These are phyloP conservation scores for Protomyces macrosporus DNA, from an alignment of 1,139 yeast genomes.

Conservation along the genomic window DNA sequence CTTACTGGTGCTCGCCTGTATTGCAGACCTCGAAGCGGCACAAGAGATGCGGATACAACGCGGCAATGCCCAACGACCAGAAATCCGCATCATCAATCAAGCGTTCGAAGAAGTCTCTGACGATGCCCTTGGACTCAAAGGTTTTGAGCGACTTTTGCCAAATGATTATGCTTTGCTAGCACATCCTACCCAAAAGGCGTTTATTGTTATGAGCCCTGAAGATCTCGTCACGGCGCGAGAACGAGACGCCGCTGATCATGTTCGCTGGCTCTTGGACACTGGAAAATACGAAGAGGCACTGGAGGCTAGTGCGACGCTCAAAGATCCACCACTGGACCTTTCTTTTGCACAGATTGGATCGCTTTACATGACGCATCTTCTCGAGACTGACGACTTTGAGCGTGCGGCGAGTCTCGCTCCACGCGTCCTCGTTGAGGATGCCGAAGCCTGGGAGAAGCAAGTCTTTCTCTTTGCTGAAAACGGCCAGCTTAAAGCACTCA, in stretches of 20 bases:
- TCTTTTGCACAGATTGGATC: slow-evolving; percentile 49
- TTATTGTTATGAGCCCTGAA: slow-evolving; percentile 69
- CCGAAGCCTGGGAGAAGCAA: slow-evolving; percentile 65
- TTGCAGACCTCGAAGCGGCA: slow-evolving; percentile 30
- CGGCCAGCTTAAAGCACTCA: slow-evolving; percentile 47
- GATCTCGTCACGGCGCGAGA: slow-evolving; percentile 78
- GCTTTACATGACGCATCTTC: slow-evolving; percentile 54
- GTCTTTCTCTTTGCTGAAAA: slow-evolving; percentile 51
- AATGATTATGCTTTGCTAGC: slow-evolving; percentile 68
- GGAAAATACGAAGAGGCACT: slow-evolving; percentile 63
- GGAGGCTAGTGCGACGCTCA: slow-evolving; percentile 60
- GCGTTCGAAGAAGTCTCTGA: slow-evolving; percentile 75
- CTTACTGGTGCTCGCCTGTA: slow-evolving; percentile 51
- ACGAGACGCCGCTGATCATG: slow-evolving; percentile 59
- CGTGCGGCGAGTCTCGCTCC: slow-evolving; percentile 52
- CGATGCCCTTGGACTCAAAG: slow-evolving; percentile 68
- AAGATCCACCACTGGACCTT: slow-evolving; percentile 50
- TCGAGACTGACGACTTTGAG: slow-evolving; percentile 52
- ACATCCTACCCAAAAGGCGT: slow-evolving; percentile 41
- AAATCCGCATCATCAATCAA: slow-evolving; percentile 57
- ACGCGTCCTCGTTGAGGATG: slow-evolving; percentile 39
- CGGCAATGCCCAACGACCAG: slow-evolving; percentile 47
- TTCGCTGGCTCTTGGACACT: slow-evolving; percentile 63
- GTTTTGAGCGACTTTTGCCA: slow-evolving; percentile 57
- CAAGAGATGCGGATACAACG: slow-evolving; percentile 28